Conservation (phyloP, 352 stramenopile species). For the Globisporangium splendens region DNA sequence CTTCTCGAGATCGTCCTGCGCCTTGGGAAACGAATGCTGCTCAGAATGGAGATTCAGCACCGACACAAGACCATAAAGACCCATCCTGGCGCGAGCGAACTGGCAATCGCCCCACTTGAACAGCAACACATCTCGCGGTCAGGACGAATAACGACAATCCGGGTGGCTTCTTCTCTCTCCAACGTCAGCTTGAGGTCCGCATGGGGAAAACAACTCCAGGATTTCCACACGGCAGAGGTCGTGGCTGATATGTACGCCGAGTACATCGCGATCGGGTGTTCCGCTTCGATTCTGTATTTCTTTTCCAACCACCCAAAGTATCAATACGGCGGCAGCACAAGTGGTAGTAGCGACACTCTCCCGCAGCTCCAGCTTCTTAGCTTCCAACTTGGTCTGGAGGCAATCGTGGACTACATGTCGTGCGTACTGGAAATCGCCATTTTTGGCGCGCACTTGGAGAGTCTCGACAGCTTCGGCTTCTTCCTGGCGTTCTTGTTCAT, state of each 20-base stretch:
- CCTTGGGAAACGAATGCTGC: no score
- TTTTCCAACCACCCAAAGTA: slow-evolving; percentile 29
- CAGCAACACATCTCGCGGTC: no score
- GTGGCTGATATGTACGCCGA: slow-evolving; percentile 42
- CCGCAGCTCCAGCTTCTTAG: not conserved
- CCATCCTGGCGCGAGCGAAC: no score
- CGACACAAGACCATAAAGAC: no score
- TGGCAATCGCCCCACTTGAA: no score
- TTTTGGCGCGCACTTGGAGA: slow-evolving; percentile 9
- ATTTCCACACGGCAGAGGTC: slow-evolving; percentile 27
- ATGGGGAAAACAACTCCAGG: slow-evolving; percentile 2
- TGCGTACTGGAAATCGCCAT: slow-evolving; percentile 9
- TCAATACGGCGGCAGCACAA: not conserved
- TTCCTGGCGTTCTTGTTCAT: slow-evolving; percentile 31
- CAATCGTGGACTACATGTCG: slow-evolving; percentile 1
- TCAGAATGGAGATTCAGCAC: no score
- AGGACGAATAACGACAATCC: no score
- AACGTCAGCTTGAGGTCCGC: no score
- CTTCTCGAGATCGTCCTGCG: slow-evolving; percentile 9
- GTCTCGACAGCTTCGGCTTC: slow-evolving; percentile 17
- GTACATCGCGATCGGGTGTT: slow-evolving; percentile 42
- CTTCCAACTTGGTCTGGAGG: slow-evolving; percentile 7
- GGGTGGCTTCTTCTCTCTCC: no score
- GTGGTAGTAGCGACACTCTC: not conserved
- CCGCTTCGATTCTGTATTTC: slow-evolving; percentile 36